These are phyloP conservation scores for Nitzschia inconspicua DNA, from an alignment of 108 stramenopile species.

Conservation along the genomic window DNA sequence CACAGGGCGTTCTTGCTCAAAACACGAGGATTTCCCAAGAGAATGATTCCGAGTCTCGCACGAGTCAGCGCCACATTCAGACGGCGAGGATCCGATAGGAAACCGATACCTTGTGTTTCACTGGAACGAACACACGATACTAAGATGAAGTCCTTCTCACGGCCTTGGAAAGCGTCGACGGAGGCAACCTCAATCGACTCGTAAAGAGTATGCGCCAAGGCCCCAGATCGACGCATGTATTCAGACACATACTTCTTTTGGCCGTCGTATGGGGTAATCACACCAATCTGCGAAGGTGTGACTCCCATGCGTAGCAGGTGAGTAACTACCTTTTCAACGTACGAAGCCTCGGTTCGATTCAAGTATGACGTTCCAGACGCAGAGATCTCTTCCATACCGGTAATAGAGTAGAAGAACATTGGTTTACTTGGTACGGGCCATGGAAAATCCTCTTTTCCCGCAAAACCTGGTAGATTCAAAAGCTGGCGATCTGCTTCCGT, in stretches of 20 bases:
- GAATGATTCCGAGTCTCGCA: slow-evolving; percentile 90
- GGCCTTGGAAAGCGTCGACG: slow-evolving; percentile 99
- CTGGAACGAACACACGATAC: slow-evolving; percentile 98
- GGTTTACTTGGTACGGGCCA: slow-evolving; percentile 92
- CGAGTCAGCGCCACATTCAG: slow-evolving; percentile 98
- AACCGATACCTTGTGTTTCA: slow-evolving; percentile 97
- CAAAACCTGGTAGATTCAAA: slow-evolving; percentile 61
- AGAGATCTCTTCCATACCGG: slow-evolving; percentile 96
- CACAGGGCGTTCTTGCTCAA: slow-evolving; percentile 95
- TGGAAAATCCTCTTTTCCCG: slow-evolving; percentile 85
- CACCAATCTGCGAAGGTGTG: slow-evolving; percentile 90
- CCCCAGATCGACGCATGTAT: slow-evolving; percentile 89
- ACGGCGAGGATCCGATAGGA: slow-evolving; percentile 96
- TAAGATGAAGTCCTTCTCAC: slow-evolving; percentile 98
- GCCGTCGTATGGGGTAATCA: slow-evolving; percentile 98
- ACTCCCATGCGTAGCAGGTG: slow-evolving; percentile 91
- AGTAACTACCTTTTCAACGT: slow-evolving; percentile 96
- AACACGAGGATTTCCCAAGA: slow-evolving; percentile 95
- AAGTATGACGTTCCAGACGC: slow-evolving; percentile 96
- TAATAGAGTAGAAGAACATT: slow-evolving; percentile 92
- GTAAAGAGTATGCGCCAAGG: slow-evolving; percentile 78
- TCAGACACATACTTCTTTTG: slow-evolving; percentile 93
- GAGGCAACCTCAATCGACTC: slow-evolving; percentile 95
- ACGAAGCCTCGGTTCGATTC: slow-evolving; percentile 95
- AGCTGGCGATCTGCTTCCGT: slow-evolving; percentile 92